phyloP scores from a whole-genome alignment of 176 grass and related monocot genomes.

The Oryza officinalis region DNA sequence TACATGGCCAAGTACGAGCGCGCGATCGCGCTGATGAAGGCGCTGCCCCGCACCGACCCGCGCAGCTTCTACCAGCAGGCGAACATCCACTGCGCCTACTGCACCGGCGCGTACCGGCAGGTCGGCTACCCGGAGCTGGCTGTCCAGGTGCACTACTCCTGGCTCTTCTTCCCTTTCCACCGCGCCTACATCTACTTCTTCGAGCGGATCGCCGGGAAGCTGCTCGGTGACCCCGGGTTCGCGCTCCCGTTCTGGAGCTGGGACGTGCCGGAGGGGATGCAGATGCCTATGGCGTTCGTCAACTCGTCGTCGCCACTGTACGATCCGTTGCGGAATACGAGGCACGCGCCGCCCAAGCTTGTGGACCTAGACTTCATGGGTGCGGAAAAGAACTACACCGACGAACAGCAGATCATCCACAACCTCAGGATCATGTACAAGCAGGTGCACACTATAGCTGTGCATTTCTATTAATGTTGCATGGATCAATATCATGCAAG shows the following conservation, averaged over 20 bases:
- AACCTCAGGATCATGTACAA: constrained; percentile 49
- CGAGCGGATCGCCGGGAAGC: constrained; percentile 61
- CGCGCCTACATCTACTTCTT: constrained; percentile 68
- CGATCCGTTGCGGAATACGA: constrained; percentile 29
- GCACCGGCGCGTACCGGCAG: constrained; percentile 58
- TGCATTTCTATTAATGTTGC: neutral
- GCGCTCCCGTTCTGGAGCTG: constrained; percentile 55
- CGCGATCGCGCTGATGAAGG: constrained; percentile 56
- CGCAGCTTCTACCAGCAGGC: constrained; percentile 69
- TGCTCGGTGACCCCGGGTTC: constrained; percentile 52
- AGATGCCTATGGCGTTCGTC: too few species aligned
- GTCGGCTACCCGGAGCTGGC: neutral
- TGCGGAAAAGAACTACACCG: neutral
- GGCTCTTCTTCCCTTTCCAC: constrained; percentile 73
- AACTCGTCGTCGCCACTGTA: constrained; percentile 36
- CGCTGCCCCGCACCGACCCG: constrained; percentile 21
- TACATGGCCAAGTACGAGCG: constrained; percentile 58
- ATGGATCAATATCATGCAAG: too few species aligned
- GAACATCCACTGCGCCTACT: constrained; percentile 74
- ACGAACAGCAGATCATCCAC: constrained; percentile 32
- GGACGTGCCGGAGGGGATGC: constrained; percentile 48
- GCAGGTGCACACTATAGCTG: constrained; percentile 26
- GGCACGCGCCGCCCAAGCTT: constrained; percentile 41
- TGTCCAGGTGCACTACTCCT: constrained; percentile 58
- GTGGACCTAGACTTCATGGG: constrained; percentile 29